Conservation (phyloP, 148 eudicot genomes). For the Salicornia ramosissima region DNA sequence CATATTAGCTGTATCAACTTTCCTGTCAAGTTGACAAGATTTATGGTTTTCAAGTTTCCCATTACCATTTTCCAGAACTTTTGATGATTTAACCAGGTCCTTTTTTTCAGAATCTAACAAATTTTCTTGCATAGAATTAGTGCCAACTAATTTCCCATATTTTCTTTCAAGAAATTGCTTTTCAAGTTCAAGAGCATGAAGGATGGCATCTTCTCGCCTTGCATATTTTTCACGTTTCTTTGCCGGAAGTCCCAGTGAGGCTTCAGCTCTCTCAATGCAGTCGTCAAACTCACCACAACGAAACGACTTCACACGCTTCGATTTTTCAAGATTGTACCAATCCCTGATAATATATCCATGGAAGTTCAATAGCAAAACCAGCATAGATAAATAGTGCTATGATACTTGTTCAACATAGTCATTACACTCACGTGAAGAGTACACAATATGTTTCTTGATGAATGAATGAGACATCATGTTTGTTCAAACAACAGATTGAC, state of each 20-base stretch:
- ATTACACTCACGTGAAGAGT: conserved; percentile 13
- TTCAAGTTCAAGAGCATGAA: conserved; percentile 97
- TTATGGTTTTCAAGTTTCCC: conserved; percentile 35
- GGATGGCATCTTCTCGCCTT: conserved; percentile 93
- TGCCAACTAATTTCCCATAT: conserved; percentile 41
- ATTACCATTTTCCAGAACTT: conserved; percentile 39
- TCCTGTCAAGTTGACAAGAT: conserved; percentile 31
- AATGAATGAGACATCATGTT: conserved; percentile 22
- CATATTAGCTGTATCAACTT: conserved; percentile 31
- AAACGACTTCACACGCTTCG: conserved; percentile 95
- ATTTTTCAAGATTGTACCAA: conserved; percentile 98
- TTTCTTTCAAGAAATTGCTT: conserved; percentile 58
- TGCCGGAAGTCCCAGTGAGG: conserved; percentile 76
- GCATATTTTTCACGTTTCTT: conserved; percentile 98
- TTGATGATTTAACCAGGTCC: conserved; percentile 34
- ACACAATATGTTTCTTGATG: conserved; percentile 19
- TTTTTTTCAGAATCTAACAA: conserved; percentile 40
- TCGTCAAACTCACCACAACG: conserved; percentile 98
- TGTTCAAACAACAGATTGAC: conserved; percentile 17
- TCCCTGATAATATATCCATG: conserved; percentile 51
- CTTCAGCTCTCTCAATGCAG: conserved; percentile 89
- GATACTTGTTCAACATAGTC: conserved; percentile 2
- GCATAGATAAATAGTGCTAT: conserved; percentile 9
- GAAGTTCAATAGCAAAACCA: conserved; percentile 14
- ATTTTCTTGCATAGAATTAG: conserved; percentile 28